phyloP scores from a whole-genome alignment of 164 flowering plant species.

The Nymphaea colorata region DNA sequence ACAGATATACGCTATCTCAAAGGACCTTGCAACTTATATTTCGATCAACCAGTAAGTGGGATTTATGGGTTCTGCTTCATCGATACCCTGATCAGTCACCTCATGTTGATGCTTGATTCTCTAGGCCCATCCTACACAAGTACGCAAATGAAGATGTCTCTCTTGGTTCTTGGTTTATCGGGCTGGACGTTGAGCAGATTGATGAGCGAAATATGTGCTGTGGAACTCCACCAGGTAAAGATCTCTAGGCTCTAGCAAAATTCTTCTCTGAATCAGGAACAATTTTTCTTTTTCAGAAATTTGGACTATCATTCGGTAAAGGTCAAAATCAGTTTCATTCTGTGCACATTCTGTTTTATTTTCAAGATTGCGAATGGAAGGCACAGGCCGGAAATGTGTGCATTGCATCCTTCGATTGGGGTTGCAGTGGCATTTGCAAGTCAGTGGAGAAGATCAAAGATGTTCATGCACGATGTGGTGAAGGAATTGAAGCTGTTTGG shows the following conservation, averaged over 20 bases:
- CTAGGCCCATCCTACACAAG: constrained; percentile 71
- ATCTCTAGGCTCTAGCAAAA: background rate
- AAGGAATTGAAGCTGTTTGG: constrained; percentile 75
- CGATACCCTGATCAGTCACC: background rate
- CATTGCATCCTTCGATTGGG: constrained; percentile 84
- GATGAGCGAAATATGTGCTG: constrained; percentile 87
- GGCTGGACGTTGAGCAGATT: constrained; percentile 80
- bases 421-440: constrained; percentile 88
- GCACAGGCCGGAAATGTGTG: constrained; percentile 77
- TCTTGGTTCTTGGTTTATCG: constrained; percentile 89
- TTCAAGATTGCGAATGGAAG: constrained; percentile 81
- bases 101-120: background rate
- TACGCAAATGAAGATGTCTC: constrained; percentile 92
- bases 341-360: background rate
- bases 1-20: constrained; percentile 80
- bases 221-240: constrained; percentile 79
- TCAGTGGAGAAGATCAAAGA: constrained; percentile 65
- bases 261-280: background rate
- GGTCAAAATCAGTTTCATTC: background rate
- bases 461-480: constrained; percentile 69
- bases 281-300: background rate
- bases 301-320: background rate
- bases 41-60: constrained; percentile 67
- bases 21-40: constrained; percentile 75
- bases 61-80: background rate